Base-by-base conservation (phyloP, 2,329 filamentous ascomycete genomes). In the Aureobasidium subglaciale region DNA sequence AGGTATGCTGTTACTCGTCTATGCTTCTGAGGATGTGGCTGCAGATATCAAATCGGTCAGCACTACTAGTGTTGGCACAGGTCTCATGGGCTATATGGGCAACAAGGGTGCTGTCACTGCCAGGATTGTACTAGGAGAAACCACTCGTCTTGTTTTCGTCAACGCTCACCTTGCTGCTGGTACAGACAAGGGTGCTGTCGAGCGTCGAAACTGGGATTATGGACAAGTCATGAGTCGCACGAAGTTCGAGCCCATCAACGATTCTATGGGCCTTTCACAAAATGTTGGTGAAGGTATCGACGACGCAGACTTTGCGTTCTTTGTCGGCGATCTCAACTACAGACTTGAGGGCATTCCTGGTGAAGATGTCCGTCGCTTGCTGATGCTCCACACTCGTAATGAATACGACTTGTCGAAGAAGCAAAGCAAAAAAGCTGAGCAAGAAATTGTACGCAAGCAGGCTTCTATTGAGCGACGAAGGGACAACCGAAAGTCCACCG, bases 301-400 rank as follows among this genome's bases (percentile, higher is more conserved):
- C 1, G 88, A 95, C 35, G 92, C 95, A 61, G 93, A 99, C 66
- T 90, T 96, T 71, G 84, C 85, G 0, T 96, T 99, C 65, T 97
- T 92, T 90, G 88, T 96, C 65, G 93, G 93, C 6, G 93, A 99
- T 69, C 77, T 99, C 38, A 99, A 99, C 68, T 99, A 96, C 67
- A 83, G 93, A 29, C 78, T 99, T 0, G 89, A 95, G 49, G 88
- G 86, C 41, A 81, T 97, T 46, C 88, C 92, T 0, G 91, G 90
- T 1, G 87, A 93, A 34, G 93, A 99, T 67, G 93, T 99, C 43
- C 82, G 92, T 29, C 82, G 87, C 45, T 74, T 97, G 6, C 76
- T 99, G 34, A 87, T 86, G 65, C 78, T 96, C 4, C 92, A 96
- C 68, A 87, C 88, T 0, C 79, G 80, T 30, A 89, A 90, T 57